Evolutionary conservation across 208 protist species (phyloP), one percentile per base, ranked within the genome.

Genomic region (Acanthamoeba culbertsoni): DNA sequence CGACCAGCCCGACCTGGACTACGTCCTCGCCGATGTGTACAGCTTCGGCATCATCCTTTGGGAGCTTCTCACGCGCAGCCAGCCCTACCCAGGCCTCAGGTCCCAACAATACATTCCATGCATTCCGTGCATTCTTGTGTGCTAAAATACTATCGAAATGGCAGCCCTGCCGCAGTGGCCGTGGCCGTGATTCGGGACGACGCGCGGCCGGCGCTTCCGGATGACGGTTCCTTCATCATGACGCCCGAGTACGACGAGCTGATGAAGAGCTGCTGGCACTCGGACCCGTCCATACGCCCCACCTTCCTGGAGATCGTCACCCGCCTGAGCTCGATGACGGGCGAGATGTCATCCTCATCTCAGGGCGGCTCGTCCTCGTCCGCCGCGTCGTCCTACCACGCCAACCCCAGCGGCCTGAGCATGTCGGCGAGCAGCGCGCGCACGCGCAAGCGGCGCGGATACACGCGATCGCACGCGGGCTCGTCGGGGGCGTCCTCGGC

Each of bases 301-400:
- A 89, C 79, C 8, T 89, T 89, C 79, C 79, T 89, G 8, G 79
- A 65, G 33, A 89, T 63, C 79, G 31, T 89, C 2, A 79, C 68
- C 68, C 68, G 68, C 33, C 68, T 79, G 20, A 48, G 68, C 68
- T 5, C 68, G 26, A 45, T 79, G 63, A 75, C 65, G 12, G 65
- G 65, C 65, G 65, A 75, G 18, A 75, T 75, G 65, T 75, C 65
- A 4, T 75, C 65, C 65, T 75, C 65, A 0, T 75, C 65, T 1
- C 65, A 75, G 65, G 65, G 65, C 65, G 65, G 35, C 65, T 46
- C 65, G 2, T 79, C 68, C 6, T 79, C 68, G 20, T 79, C 68
- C 26, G 35, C 23, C 0, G 18, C 68, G 16, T 79, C 68, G 23
- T 14, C 31, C 68, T 48, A 79, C 37, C 2, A 45, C 42, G 2